Evolutionary conservation across 1,284 basidiomycete genomes (phyloP).

Genomic region (Tylopilus sp.): DNA sequence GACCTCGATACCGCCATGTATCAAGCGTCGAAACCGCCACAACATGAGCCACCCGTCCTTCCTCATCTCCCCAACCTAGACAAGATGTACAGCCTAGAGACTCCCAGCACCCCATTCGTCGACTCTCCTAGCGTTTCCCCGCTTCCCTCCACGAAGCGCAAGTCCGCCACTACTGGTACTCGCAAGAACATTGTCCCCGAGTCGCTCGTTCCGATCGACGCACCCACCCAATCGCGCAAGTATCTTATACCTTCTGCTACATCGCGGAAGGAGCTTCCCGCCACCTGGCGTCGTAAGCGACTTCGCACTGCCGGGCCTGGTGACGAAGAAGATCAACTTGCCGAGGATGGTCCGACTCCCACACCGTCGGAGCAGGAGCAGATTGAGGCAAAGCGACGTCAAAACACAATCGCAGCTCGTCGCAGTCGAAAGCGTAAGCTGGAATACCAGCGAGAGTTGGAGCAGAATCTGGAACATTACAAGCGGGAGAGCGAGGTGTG

Average conservation of each 20-base stretch:
- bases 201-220: conserved; percentile 50
- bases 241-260: conserved; percentile 56
- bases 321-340: conserved; percentile 47
- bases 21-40: conserved; percentile 15
- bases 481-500: conserved; percentile 53
- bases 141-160: conserved; percentile 28
- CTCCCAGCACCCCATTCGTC: conserved; percentile 43
- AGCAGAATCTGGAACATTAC: conserved; percentile 47
- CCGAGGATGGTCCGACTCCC: conserved; percentile 45
- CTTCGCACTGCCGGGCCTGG: conserved; percentile 48
- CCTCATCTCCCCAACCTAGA: conserved; percentile 34
- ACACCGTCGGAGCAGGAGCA: conserved; percentile 52
- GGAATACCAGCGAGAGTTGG: conserved; percentile 62
- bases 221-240: conserved; percentile 54
- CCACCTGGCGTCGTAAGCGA: conserved; percentile 56
- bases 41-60: conserved; percentile 9
- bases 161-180: conserved; percentile 44
- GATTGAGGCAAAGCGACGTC: conserved; percentile 73
- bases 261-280: conserved; percentile 55
- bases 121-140: conserved; percentile 42
- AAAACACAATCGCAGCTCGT: conserved; percentile 78
- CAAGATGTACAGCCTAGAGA: conserved; percentile 39
- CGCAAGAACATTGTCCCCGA: conserved; percentile 51
- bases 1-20: conserved; percentile 10
- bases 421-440: conserved; percentile 74